Evolutionary conservation across 345 rosid genomes (phyloP), one percentile per base, ranked within the genome.

Genomic region (Erodium maritimum): DNA sequence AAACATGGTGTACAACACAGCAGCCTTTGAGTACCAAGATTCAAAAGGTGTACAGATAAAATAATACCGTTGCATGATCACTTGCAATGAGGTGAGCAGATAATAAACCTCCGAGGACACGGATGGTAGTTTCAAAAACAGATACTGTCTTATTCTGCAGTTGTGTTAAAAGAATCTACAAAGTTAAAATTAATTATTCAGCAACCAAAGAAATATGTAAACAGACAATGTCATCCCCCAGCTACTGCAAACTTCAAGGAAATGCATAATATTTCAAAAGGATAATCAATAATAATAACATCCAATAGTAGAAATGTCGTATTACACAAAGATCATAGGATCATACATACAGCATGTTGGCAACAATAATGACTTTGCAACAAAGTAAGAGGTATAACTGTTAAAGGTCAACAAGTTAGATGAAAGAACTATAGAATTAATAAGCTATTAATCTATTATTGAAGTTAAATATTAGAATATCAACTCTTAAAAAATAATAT

Each of bases 81-180:
- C 94, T 93, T 63, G 99, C 96, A 69, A 89, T 83, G 63, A 89
- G 86, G 78, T 93, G 99, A 61, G 99, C 99, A 24, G 99, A 93
- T n/a, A 93, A 83, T 71, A 93, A 75, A 64, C 99, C 99, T 60
- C 99, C 99, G 62, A 93, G 86, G 67, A 93, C 85, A 60, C 99
- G 77, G 63, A 93, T 93, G 52, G 82, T 65, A 58, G 96, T 93
- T 81, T 93, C 96, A 62, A 93, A 93, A 60, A 93, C 70, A 17
- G 99, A 93, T 13, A 89, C 99, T 42, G 99, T 93, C 73, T 93
- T 93, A 65, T 93, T 93, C 99, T 87, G 87, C 79, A 85, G 29
- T 57, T 42, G 56, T 19, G 54, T 65, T 20, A 59, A 4, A 59
- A 63, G 57, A 64, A 65, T 61, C 54, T 50, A 21, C 51, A 51